phyloP scores from a whole-genome alignment of 2,329 filamentous ascomycete species.

The Clarireedia sp. region DNA sequence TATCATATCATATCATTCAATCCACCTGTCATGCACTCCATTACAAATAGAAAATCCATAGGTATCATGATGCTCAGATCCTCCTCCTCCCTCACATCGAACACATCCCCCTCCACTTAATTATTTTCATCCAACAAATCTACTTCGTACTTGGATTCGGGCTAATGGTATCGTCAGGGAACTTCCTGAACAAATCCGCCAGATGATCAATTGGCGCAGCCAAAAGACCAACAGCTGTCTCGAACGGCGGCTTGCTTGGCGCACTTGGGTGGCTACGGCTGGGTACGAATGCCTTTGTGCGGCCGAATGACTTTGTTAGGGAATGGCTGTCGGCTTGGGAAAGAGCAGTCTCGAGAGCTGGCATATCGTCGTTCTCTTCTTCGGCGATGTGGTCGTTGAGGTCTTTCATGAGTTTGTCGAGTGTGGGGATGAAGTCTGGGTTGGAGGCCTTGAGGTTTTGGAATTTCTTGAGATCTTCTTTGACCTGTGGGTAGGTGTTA shows the following conservation, averaged over 20 bases:
- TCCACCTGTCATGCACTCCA: too few relatives aligned
- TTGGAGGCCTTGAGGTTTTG: conserved; percentile 37
- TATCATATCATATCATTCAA: too few relatives aligned
- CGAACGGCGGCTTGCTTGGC: conserved; percentile 41
- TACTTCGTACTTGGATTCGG: conserved; percentile 12
- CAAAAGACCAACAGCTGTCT: conserved; percentile 46
- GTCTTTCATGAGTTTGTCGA: conserved; percentile 37
- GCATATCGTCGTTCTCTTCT: conserved; percentile 43
- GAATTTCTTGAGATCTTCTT: conserved; percentile 41
- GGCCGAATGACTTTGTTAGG: conserved; percentile 37
- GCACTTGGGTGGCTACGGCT: conserved; percentile 20
- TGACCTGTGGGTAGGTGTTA: conserved; percentile 35
- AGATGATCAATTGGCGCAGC: conserved; percentile 49
- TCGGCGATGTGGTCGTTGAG: conserved; percentile 41
- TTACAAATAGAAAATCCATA: too few relatives aligned
- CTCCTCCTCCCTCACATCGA: too few relatives aligned
- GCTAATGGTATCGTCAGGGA: conserved; percentile 34
- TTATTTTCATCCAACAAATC: too few relatives aligned
- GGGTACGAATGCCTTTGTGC: conserved; percentile 47
- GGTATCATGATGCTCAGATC: too few relatives aligned
- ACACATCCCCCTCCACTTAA: too few relatives aligned
- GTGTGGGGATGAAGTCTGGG: conserved; percentile 35
- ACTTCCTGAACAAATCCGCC: conserved; percentile 47
- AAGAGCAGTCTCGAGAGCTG: conserved; percentile 38
- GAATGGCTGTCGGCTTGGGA: conserved; percentile 29